phyloP scores from a whole-genome alignment of 768 basidiomycete species.

The Phallus indusiatus region DNA sequence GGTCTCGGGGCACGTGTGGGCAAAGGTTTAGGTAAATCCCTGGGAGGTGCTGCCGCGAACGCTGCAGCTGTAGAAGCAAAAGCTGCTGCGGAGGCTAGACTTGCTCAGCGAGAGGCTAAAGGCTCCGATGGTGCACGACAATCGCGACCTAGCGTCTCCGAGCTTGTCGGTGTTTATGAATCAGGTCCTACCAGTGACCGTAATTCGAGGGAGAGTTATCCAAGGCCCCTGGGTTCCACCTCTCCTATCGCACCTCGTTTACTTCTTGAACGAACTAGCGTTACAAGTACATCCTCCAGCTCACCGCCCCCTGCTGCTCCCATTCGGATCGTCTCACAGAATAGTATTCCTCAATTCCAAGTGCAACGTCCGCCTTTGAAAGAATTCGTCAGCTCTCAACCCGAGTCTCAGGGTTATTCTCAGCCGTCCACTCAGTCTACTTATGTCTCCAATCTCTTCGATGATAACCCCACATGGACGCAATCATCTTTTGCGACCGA shows the following conservation, averaged over 20 bases:
- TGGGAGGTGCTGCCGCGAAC: constrained; percentile 46
- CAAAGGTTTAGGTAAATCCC: constrained; percentile 53
- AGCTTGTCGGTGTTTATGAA: constrained; percentile 40
- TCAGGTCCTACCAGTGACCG: constrained; percentile 20
- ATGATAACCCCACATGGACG: neutral
- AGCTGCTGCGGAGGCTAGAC: constrained; percentile 58
- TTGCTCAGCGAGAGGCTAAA: constrained; percentile 46
- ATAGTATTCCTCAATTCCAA: constrained; percentile 28
- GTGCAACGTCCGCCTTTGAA: constrained; percentile 14
- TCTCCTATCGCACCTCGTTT: constrained; percentile 24
- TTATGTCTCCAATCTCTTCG: constrained; percentile 9
- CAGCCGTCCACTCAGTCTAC: constrained; percentile 7
- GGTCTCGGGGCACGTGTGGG: constrained; percentile 49
- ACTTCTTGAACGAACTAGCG: neutral
- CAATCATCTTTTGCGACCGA: neutral
- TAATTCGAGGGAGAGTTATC: neutral
- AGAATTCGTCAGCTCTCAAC: constrained; percentile 18
- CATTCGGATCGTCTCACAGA: constrained; percentile 35
- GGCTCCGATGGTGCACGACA: constrained; percentile 16
- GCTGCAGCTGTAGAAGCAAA: constrained; percentile 57
- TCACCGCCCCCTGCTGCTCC: constrained; percentile 39
- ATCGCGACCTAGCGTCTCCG: constrained; percentile 47
- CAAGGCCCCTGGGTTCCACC: constrained; percentile 13
- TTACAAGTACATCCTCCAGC: constrained; percentile 42
- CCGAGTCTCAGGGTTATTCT: constrained; percentile 14